Conservation (phyloP, 371 early-diverging fungal genomes). For the Apophysomyces variabilis region DNA sequence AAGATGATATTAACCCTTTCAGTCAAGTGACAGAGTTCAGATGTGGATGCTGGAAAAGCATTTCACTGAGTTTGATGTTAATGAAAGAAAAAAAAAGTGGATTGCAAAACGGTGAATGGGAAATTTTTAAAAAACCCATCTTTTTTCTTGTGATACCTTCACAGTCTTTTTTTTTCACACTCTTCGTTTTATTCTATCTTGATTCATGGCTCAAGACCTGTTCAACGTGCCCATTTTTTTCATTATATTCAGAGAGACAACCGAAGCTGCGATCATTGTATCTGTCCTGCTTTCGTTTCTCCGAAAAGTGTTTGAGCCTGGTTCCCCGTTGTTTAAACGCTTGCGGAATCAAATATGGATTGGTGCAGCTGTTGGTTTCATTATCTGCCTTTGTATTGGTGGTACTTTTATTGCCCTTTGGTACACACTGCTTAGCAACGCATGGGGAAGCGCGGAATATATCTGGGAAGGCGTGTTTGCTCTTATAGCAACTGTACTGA, state of each 20-base stretch:
- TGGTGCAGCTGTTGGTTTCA: slow-evolving; percentile 65
- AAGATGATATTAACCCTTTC: too few species aligned
- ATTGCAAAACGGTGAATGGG: too few species aligned
- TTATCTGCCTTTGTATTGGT: slow-evolving; percentile 69
- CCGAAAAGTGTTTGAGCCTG: slow-evolving; percentile 58
- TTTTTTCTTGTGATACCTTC: slow-evolving; percentile 18
- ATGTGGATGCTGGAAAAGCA: too few species aligned
- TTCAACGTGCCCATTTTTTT: slow-evolving; percentile 85
- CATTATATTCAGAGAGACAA: slow-evolving; percentile 83
- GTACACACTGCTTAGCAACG: slow-evolving; percentile 60
- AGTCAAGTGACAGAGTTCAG: too few species aligned
- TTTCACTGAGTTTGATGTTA: too few species aligned
- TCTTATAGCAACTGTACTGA: slow-evolving; percentile 71
- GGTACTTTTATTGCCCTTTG: slow-evolving; percentile 74
- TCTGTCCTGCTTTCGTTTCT: slow-evolving; percentile 79
- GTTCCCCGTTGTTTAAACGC: slow-evolving; percentile 44
- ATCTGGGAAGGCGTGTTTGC: slow-evolving; percentile 84
- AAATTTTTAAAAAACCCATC: background rate
- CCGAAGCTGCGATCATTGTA: slow-evolving; percentile 84
- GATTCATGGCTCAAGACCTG: slow-evolving; percentile 38
- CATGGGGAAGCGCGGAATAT: slow-evolving; percentile 73
- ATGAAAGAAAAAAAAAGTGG: too few species aligned
- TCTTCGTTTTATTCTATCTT: too few species aligned
- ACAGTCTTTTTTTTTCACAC: slow-evolving; percentile 2
- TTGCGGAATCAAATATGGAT: slow-evolving; percentile 69